Percentiles rank a stretch among this genome's conserved stretches.
These are phyloP conservation scores for Diaporthe citrichinensis DNA, from an alignment of 2,329 filamentous ascomycete species.

Conservation along the genomic window DNA sequence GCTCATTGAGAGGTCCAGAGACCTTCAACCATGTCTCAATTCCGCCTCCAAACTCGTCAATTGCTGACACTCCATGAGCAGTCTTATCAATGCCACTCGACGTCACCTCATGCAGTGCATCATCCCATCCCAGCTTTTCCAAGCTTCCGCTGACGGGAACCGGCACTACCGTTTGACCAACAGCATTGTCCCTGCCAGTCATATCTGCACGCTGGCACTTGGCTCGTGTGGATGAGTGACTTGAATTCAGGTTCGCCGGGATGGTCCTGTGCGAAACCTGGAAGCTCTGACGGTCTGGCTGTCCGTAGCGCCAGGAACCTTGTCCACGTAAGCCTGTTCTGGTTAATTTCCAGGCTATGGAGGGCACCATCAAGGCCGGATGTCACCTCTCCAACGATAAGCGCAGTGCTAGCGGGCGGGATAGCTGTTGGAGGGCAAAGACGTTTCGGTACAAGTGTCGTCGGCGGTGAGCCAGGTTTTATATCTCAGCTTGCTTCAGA, in stretches of 20 bases:
- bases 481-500: not conserved
- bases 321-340: conserved; percentile 24
- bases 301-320: conserved; percentile 26
- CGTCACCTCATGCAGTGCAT: conserved; percentile 21
- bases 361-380: conserved; percentile 22
- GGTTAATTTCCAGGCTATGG: conserved; percentile 6
- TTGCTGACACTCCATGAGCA: conserved; percentile 4
- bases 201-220: conserved; percentile 5
- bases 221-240: not conserved
- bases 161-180: conserved; percentile 27
- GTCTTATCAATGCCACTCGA: conserved; percentile 15
- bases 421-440: not conserved
- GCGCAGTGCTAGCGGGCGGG: conserved; percentile 20
- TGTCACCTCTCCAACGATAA: conserved; percentile 27
- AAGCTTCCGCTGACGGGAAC: conserved; percentile 25
- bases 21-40: not conserved
- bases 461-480: conserved; percentile 2
- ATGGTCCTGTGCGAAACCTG: conserved; percentile 20
- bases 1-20: not conserved
- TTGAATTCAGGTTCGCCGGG: conserved; percentile 5
- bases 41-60: not conserved
- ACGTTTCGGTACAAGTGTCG: not conserved
- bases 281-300: conserved; percentile 4
- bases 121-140: conserved; percentile 21
- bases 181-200: conserved; percentile 12